Conservation (phyloP, 2,329 filamentous ascomycete genomes). For the Pyrenophora seminiperda region DNA sequence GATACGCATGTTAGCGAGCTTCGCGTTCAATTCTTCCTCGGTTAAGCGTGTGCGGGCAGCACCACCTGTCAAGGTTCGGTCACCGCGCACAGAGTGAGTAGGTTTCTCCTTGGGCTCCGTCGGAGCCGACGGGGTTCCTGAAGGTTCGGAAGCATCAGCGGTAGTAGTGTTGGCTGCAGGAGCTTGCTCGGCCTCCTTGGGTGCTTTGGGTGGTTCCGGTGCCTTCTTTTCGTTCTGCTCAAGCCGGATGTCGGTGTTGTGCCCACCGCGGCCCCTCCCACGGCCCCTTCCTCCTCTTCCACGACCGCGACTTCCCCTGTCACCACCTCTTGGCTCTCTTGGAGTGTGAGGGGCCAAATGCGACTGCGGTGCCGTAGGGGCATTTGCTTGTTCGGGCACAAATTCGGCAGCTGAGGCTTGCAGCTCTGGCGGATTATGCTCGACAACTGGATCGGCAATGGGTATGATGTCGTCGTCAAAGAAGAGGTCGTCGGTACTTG, state of each 20-base stretch:
- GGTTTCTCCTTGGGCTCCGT: constrained; percentile 32
- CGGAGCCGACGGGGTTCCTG: constrained; percentile 22
- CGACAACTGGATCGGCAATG: constrained; percentile 50
- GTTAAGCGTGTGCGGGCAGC: constrained; percentile 55
- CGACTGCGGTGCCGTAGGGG: constrained; percentile 28
- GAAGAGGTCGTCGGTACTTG: constrained; percentile 57
- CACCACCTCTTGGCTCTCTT: constrained; percentile 35
- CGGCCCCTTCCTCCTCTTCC: constrained; percentile 35
- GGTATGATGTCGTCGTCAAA: constrained; percentile 59
- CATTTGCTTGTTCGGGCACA: constrained; percentile 23
- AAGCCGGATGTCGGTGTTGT: constrained; percentile 20
- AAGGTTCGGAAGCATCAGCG: constrained; percentile 16
- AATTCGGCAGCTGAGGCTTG: constrained; percentile 28
- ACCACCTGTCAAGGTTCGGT: constrained; percentile 42
- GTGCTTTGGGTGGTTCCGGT: constrained; percentile 26
- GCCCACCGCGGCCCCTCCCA: constrained; percentile 28
- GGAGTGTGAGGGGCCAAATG: constrained; percentile 30
- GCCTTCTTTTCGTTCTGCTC: constrained; percentile 22
- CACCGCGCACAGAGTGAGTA: constrained; percentile 40
- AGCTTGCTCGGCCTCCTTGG: constrained; percentile 26
- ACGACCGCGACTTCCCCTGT: constrained; percentile 35
- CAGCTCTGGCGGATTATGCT: constrained; percentile 33
- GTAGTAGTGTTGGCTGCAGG: constrained; percentile 17
- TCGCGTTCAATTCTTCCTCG: constrained; percentile 65
- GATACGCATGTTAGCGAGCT: constrained; percentile 65